phyloP scores from a whole-genome alignment of 371 early-diverging fungal species.

The Circinella umbellata region DNA sequence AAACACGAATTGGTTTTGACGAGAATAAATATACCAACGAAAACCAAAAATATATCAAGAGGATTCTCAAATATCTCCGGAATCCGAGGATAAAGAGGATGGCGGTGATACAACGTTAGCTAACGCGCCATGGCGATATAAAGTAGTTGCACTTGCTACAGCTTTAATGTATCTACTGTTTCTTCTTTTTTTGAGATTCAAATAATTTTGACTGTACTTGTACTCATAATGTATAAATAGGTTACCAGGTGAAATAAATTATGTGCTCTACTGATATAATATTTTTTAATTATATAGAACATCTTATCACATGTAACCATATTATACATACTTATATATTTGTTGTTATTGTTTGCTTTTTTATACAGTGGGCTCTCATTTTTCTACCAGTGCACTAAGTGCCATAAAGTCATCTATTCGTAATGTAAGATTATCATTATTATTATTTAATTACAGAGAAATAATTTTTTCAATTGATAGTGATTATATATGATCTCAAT shows the following conservation, averaged over 20 bases:
- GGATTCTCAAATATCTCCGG: too few species aligned
- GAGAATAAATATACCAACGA: not conserved
- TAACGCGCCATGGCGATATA: slow-evolving; percentile 28
- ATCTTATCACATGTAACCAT: too few species aligned
- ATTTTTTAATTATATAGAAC: too few species aligned
- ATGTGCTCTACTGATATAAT: too few species aligned
- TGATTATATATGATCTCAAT: not conserved
- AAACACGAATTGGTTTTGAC: not conserved
- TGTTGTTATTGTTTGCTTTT: too few species aligned
- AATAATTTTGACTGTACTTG: not conserved
- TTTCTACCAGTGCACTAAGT: slow-evolving; percentile 32
- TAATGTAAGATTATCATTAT: slow-evolving; percentile 13
- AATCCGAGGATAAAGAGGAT: too few species aligned
- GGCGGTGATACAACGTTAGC: slow-evolving; percentile 25
- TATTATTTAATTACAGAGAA: too few species aligned
- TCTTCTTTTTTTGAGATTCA: slow-evolving; percentile 12
- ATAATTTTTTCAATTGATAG: not conserved
- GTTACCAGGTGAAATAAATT: not conserved
- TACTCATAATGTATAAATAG: not conserved
- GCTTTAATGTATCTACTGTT: slow-evolving; percentile 19
- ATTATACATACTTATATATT: too few species aligned
- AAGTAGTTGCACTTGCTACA: slow-evolving; percentile 28
- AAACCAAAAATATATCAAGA: too few species aligned
- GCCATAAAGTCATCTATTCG: slow-evolving; percentile 34
- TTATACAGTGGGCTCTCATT: slow-evolving; percentile 36